Conservation (phyloP, 306 rosid genomes). For the Inga leiocalycina region DNA sequence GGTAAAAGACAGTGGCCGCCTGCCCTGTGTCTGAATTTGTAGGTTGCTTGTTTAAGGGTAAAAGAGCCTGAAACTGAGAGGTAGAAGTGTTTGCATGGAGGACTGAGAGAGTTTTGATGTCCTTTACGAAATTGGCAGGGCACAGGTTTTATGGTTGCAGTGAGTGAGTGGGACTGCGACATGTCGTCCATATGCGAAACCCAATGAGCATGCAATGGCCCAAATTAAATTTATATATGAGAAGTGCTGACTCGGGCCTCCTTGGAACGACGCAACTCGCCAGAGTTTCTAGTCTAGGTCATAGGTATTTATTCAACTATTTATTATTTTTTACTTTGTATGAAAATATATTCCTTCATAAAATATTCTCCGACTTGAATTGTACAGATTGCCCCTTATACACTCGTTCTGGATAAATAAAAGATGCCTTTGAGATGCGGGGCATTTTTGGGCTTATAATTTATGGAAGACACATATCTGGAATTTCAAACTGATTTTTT, state of each 20-base stretch:
- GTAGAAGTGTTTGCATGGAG: conserved; percentile 16
- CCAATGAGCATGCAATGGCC: conserved; percentile 1
- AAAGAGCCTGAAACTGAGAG: background rate
- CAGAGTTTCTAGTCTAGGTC: conserved; percentile 17
- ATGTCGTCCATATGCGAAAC: conserved; percentile 14
- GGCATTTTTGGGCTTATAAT: conserved; percentile 1
- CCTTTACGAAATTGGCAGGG: conserved; percentile 15
- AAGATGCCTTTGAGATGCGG: background rate
- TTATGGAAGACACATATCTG: background rate
- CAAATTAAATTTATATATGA: background rate
- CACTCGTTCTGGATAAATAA: conserved; percentile 34
- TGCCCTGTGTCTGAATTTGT: background rate
- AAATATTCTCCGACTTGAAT: conserved; percentile 24
- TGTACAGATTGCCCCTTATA: conserved; percentile 47
- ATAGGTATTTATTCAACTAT: background rate
- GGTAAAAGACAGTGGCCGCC: background rate
- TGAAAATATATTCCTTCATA: conserved; percentile 10
- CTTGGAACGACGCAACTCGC: conserved; percentile 37
- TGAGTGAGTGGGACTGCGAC: conserved; percentile 2
- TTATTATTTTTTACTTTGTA: conserved; percentile 31
- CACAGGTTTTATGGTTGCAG: conserved; percentile 5
- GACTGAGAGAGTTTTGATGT: conserved; percentile 21
- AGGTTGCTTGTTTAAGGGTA: background rate
- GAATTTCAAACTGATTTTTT: background rate
- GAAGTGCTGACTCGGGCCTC: background rate